Evolutionary conservation across 371 early-diverging fungal species (phyloP), one percentile per base, ranked within the genome.

Genomic region (Saksenaea vasiformis): DNA sequence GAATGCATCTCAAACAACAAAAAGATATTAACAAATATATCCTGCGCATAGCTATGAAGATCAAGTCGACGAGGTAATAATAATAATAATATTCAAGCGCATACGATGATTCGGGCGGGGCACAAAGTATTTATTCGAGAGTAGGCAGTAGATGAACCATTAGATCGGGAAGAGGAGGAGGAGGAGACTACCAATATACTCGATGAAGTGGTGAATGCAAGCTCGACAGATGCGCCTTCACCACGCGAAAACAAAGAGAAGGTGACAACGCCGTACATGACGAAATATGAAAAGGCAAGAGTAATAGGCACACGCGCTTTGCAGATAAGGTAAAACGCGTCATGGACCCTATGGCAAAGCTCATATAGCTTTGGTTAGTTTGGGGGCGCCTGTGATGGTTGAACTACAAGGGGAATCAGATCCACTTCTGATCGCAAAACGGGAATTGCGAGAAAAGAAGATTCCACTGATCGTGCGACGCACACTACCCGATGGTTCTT

Each of bases 381-480:
- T 98, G 91, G 96, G 95, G 77, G 98, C 99, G 24, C 99, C 98
- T 24, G 93, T 97, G 24, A 88, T 99, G 87, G 95, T 98, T 17
- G 98, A 98, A 67, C 84, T 96, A 27, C 93, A 92, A 57, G 95
- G 96, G 27, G 97, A 98, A 78, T 90, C 95, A 34, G 98, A 99
- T 77, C 93, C 99, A 28, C 80, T 97, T 17, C 85, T 86, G 66
- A 99, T 99, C 78, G 99, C 99, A 7, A 88, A 89, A 71, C 94
- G 92, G 80, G 99, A 99, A 72, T 85, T 99, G 63, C 79, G 90
- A 65, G 95, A 93, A 72, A 86, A 88, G 71, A 97, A 93, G 76
- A 94, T 98, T 61, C 99, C 99, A 31, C 87, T 98, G 67, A 90
- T 96, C 61, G 87, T 99, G 39, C 77, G 98, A 68, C 86, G 99